phyloP scores from a whole-genome alignment of 1,139 yeast genomes.

The Yamadazyma dushanensis region DNA sequence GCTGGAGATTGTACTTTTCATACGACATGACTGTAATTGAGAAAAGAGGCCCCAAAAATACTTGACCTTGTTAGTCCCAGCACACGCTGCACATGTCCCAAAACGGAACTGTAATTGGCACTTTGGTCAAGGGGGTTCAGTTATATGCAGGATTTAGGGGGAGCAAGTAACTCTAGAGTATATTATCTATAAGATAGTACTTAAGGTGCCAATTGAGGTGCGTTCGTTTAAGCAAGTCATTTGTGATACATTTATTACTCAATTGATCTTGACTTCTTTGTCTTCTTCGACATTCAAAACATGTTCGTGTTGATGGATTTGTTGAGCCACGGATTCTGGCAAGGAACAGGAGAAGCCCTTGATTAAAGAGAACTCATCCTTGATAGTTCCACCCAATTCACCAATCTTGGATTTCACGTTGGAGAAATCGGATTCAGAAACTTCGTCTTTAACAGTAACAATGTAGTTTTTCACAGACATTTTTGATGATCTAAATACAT shows the following conservation, averaged over 20 bases:
- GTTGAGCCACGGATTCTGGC: slow-evolving; percentile 47
- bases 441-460: slow-evolving; percentile 38
- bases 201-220: too few relatives aligned
- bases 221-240: too few relatives aligned
- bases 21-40: slow-evolving; percentile 17
- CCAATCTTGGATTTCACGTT: slow-evolving; percentile 31
- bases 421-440: slow-evolving; percentile 31
- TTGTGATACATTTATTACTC: neutral
- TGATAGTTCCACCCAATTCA: slow-evolving; percentile 62
- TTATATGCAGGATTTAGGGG: slow-evolving; percentile 3
- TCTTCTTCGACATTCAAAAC: slow-evolving; percentile 62
- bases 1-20: slow-evolving; percentile 52
- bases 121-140: neutral
- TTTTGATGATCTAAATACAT: neutral
- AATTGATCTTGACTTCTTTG: slow-evolving; percentile 52
- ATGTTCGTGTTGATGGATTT: slow-evolving; percentile 43
- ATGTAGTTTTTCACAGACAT: slow-evolving; percentile 31
- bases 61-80: slow-evolving; percentile 1
- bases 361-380: slow-evolving; percentile 64
- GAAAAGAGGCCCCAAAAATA: neutral
- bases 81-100: slow-evolving; percentile 3
- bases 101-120: slow-evolving; percentile 2
- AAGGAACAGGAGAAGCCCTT: slow-evolving; percentile 64
- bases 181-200: too few relatives aligned
- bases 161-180: slow-evolving; percentile 1